phyloP scores from a whole-genome alignment of 2,329 filamentous ascomycete species.

The Teratosphaeria epicoccoides region DNA sequence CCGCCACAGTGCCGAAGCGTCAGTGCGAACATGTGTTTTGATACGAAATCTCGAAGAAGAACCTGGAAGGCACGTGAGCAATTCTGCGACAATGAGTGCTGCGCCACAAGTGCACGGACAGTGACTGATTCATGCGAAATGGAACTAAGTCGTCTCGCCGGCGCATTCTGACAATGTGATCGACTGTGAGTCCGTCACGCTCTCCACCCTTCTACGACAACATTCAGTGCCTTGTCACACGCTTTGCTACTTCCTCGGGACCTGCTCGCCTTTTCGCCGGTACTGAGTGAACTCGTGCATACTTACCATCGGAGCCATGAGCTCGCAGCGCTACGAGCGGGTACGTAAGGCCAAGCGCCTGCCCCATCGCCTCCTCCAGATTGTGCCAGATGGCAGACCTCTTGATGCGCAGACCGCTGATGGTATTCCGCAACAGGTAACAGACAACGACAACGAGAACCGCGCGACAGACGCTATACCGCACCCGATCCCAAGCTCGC shows the following conservation, averaged over 20 bases:
- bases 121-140: too few species aligned
- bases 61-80: too few species aligned
- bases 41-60: too few species aligned
- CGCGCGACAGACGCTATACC: conserved; percentile 20
- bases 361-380: conserved; percentile 6
- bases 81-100: too few species aligned
- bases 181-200: not conserved
- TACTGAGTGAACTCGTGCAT: not conserved
- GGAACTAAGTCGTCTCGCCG: too few species aligned
- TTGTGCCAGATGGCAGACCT: not conserved
- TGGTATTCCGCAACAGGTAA: conserved; percentile 16
- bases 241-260: not conserved
- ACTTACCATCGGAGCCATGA: conserved; percentile 28
- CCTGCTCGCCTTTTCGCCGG: not conserved
- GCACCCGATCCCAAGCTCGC: conserved; percentile 36
- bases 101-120: too few species aligned
- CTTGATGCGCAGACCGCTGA: conserved; percentile 9
- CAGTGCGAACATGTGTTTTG: too few species aligned
- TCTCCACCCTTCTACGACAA: not conserved
- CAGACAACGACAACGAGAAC: conserved; percentile 35
- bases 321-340: conserved; percentile 36
- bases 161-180: not conserved
- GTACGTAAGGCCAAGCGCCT: conserved; percentile 20
- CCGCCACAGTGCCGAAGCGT: not conserved
- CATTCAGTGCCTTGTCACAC: not conserved